phyloP scores from a whole-genome alignment of 202 grass and related monocot genomes.

The Carex sylvatica region DNA sequence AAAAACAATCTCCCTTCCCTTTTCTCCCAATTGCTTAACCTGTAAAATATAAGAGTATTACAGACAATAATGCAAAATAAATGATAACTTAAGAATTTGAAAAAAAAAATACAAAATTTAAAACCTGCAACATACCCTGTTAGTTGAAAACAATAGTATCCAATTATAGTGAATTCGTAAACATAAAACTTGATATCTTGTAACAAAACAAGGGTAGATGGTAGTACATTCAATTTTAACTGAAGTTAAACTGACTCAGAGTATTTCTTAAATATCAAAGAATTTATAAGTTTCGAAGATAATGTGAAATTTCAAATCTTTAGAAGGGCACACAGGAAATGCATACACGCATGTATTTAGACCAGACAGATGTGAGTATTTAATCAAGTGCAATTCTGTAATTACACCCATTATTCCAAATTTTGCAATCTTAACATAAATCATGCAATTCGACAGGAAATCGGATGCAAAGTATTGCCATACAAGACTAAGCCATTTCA shows the following conservation, averaged over 20 bases:
- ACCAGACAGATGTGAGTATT: background rate
- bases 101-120: background rate
- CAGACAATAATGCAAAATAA: conserved; percentile 13
- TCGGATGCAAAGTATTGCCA: background rate
- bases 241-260: background rate
- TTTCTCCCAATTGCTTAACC: conserved; percentile 68
- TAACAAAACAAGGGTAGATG: background rate
- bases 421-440: background rate
- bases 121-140: background rate
- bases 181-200: conserved; percentile 2
- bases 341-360: background rate
- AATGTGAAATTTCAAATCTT: background rate
- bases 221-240: background rate
- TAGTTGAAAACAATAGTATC: background rate
- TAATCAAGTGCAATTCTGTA: background rate
- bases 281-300: background rate
- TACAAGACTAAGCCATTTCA: conserved; percentile 1
- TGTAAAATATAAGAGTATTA: conserved; percentile 33
- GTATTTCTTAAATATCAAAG: background rate
- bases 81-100: conserved; percentile 17
- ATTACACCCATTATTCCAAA: background rate
- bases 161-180: background rate
- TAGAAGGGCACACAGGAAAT: conserved; percentile 3
- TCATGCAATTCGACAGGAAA: background rate
- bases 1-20: conserved; percentile 61